phyloP scores from a whole-genome alignment of 768 basidiomycete genomes.

The Tricholoma sp. region DNA sequence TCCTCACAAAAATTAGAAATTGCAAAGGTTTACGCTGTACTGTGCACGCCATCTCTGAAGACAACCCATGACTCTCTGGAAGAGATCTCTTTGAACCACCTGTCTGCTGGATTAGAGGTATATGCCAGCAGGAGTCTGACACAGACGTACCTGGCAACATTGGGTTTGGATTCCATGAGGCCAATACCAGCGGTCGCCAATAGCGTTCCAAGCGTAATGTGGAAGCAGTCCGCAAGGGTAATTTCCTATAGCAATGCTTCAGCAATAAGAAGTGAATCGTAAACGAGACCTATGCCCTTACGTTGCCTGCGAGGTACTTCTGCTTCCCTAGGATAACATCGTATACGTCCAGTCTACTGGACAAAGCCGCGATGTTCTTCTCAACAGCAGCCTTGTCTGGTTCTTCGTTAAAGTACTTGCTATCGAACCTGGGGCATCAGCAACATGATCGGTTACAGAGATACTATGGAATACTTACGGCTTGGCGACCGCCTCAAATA shows the following conservation, averaged over 20 bases:
- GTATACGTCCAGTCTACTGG: conserved; percentile 45
- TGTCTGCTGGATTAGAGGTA: neutral
- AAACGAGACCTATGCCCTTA: conserved; percentile 20
- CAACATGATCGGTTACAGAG: neutral
- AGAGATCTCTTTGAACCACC: no score
- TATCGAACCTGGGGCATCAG: neutral
- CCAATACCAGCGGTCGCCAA: conserved; percentile 20
- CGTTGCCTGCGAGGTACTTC: conserved; percentile 54
- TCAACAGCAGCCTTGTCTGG: conserved; percentile 10
- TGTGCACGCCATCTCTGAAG: no score
- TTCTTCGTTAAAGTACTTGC: neutral
- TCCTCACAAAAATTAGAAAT: no score
- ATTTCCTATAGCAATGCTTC: conserved; percentile 22
- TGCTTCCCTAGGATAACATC: conserved; percentile 53
- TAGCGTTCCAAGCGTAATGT: conserved; percentile 33
- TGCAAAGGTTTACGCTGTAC: no score
- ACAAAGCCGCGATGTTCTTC: conserved; percentile 22
- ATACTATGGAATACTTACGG: conserved; percentile 29
- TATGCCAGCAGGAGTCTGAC: neutral
- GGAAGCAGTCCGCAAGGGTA: conserved; percentile 44
- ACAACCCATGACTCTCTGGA: no score
- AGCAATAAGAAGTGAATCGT: neutral
- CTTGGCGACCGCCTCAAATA: conserved; percentile 47
- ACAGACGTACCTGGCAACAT: conserved; percentile 35
- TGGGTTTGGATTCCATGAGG: conserved; percentile 32